Conservation (phyloP, 345 rosid genomes). For the Ceriops zippeliana region DNA sequence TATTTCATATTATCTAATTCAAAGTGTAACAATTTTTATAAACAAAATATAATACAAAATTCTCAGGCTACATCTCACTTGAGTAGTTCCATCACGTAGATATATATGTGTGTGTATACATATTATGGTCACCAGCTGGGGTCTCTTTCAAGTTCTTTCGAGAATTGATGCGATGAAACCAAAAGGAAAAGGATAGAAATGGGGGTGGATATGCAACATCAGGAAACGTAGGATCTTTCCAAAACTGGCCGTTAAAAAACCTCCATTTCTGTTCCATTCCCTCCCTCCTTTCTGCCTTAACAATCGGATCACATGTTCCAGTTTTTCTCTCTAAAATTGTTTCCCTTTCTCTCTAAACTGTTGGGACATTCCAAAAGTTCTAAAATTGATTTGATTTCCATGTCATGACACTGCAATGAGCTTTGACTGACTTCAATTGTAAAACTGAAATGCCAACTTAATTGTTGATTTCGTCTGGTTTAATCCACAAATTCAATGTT, state of each 20-base stretch:
- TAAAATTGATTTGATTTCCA: not conserved
- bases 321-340: not conserved
- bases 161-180: no score
- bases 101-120: no score
- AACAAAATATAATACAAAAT: no score
- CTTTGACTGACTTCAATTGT: not conserved
- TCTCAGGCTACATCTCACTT: no score
- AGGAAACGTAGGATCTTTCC: not conserved
- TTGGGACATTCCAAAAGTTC: not conserved
- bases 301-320: conserved; percentile 41
- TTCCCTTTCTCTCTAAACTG: not conserved
- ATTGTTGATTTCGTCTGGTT: not conserved
- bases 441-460: not conserved
- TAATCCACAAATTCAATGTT: no score
- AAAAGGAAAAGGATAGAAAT: no score
- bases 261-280: conserved; percentile 10
- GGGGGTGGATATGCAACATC: no score
- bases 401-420: not conserved
- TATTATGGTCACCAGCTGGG: no score
- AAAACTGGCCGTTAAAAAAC: conserved; percentile 44
- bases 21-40: no score
- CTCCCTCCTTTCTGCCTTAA: conserved; percentile 34
- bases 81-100: no score
- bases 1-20: no score
- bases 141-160: no score